A percentile compares a stretch with the other conserved stretches of the same genome.
These are phyloP conservation scores for Colletotrichum tropicale DNA, from an alignment of 2,329 filamentous ascomycete species.

Conservation along the genomic window DNA sequence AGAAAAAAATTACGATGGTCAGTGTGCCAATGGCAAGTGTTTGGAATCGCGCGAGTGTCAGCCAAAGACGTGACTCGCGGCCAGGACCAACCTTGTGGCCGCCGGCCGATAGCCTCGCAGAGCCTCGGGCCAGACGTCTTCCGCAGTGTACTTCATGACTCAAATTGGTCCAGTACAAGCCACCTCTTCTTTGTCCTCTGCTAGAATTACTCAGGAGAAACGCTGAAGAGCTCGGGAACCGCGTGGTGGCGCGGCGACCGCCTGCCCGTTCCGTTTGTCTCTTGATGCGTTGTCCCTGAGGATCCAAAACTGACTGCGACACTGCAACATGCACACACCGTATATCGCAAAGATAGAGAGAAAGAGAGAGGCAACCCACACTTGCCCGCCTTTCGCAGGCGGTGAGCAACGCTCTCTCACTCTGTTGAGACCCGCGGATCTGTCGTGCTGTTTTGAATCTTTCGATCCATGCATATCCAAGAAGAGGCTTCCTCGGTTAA, in stretches of 20 bases:
- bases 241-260: neutral
- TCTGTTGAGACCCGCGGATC: slow-evolving; percentile 18
- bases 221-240: neutral
- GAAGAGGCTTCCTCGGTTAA: slow-evolving; percentile 8
- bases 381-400: neutral
- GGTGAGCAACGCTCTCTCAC: neutral
- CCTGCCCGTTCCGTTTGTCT: neutral
- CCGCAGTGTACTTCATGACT: neutral
- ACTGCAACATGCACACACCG: neutral
- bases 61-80: slow-evolving; percentile 9
- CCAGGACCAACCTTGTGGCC: neutral
- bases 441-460: neutral
- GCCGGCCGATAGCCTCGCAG: neutral
- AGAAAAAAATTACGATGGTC: neutral
- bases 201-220: neutral
- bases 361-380: neutral
- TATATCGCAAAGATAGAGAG: neutral
- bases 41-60: neutral
- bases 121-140: neutral
- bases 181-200: neutral
- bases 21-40: neutral
- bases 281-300: neutral
- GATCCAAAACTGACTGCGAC: neutral
- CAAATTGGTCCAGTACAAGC: neutral
- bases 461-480: neutral